Conservation (phyloP, 2,329 filamentous ascomycete genomes). For the Fusarium hostae region DNA sequence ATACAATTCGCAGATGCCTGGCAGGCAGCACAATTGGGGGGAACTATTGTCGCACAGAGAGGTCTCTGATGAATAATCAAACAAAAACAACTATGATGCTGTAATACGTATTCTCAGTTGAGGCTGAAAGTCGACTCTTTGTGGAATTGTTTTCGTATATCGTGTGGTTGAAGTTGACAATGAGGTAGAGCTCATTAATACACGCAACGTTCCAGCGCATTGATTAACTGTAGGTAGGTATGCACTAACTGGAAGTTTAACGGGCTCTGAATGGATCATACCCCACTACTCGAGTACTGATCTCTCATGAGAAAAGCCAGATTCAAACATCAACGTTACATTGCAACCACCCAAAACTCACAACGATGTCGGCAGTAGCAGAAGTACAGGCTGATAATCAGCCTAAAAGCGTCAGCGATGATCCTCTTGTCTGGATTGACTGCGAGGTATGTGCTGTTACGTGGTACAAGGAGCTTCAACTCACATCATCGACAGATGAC, state of each 20-base stretch:
- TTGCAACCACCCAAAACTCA: slow-evolving; percentile 11
- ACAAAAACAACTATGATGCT: neutral
- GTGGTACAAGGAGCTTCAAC: slow-evolving; percentile 16
- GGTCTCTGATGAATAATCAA: neutral
- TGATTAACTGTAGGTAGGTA: neutral
- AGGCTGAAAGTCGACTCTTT: slow-evolving; percentile 3
- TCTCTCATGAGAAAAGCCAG: slow-evolving; percentile 15
- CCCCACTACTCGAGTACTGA: slow-evolving; percentile 32
- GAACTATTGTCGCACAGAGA: neutral
- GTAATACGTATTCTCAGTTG: neutral
- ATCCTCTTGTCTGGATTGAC: slow-evolving; percentile 88
- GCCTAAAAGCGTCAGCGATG: slow-evolving; percentile 51
- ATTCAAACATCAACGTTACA: slow-evolving; percentile 23
- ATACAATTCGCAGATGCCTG: slow-evolving; percentile 1
- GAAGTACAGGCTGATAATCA: slow-evolving; percentile 29
- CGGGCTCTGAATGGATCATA: slow-evolving; percentile 3
- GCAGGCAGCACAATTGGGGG: slow-evolving; percentile 1
- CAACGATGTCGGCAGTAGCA: slow-evolving; percentile 26
- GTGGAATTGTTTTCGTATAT: slow-evolving; percentile 20
- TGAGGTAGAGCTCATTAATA: slow-evolving; percentile 39
- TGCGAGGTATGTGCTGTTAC: slow-evolving; percentile 55
- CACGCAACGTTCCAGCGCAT: slow-evolving; percentile 47
- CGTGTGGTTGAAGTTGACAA: slow-evolving; percentile 22
- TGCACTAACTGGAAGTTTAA: slow-evolving; percentile 14
- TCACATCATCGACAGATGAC: slow-evolving; percentile 75